Evolutionary conservation across 768 basidiomycete genomes (phyloP), one percentile per base, ranked within the genome.

Genomic region (Tricholoma furcatifolium): DNA sequence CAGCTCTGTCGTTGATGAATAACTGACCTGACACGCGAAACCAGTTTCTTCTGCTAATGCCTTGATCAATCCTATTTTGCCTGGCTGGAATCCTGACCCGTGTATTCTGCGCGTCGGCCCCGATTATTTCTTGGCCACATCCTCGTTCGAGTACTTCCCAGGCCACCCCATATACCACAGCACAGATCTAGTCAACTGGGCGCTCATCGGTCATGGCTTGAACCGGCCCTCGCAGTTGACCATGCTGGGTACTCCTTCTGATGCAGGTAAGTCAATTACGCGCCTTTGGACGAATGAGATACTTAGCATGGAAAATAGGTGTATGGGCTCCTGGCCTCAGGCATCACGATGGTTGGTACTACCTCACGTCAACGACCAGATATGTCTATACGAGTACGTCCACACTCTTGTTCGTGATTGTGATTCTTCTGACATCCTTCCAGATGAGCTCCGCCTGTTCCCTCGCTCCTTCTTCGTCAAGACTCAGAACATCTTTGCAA

Each of bases 81-180:
- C 70, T 7, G 73, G 73, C 30, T 75, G 70, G 70, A 74, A 73
- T 47, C 71, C 74, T 11, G 74, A 74, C 57, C 74, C 74, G 3
- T 66, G 63, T 23, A 69, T 74, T 23, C 31, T 74, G n/a, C 69
- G 71, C 47, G 73, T 73, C 40, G 70, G 69, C 11, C 47, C 63
- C 1, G 70, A 73, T 57, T 75, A 73, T 50, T 75, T 73, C 57
- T 66, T 72, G 43, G 63, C 67, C 4, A 74, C 72, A 1, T 73
- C 72, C 2, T 67, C 69, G 5, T 75, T 75, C 23, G 73, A 73
- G 51, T 71, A 71, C 48, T 75, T 66, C 52, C 74, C 74, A 12
- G 74, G 72, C 5, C 67, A 72, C 47, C 71, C 74, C 1, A 73
- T 75, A n/a, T 74, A 75, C 55, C 71, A 74, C 46, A 73, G 70